A percentile compares a stretch with the other conserved stretches of the same genome.
Conservation (phyloP, 768 basidiomycete genomes). For the Scleroderma citrinum region DNA sequence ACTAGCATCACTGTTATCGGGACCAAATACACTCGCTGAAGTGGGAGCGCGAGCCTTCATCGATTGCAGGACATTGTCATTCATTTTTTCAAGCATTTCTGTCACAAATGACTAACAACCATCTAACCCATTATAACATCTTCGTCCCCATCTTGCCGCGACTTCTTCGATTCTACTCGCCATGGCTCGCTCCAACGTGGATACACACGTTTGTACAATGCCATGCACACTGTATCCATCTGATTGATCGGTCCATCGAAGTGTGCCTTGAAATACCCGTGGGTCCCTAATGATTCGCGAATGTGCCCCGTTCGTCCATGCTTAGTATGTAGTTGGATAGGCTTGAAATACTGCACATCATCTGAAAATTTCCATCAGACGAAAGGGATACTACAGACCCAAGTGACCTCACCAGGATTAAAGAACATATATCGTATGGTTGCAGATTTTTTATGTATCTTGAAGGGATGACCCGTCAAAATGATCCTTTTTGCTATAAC, state of each 20-base stretch:
- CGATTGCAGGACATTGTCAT: no score
- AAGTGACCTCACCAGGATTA: conserved; percentile 55
- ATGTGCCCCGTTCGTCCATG: conserved; percentile 87
- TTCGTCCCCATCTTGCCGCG: not conserved
- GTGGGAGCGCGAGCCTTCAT: no score
- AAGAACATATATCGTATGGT: conserved; percentile 99
- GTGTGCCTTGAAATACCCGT: conserved; percentile 96
- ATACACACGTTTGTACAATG: conserved; percentile 90
- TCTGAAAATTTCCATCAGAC: conserved; percentile 36
- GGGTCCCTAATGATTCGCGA: conserved; percentile 87
- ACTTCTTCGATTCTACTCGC: conserved; percentile 18
- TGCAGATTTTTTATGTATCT: conserved; percentile 94
- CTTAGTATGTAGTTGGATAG: conserved; percentile 90
- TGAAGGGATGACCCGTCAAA: conserved; percentile 94
- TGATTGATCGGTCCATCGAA: conserved; percentile 91
- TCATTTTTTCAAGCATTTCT: not conserved
- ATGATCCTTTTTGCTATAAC: conserved; percentile 92
- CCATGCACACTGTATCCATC: conserved; percentile 97
- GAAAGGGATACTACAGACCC: not conserved
- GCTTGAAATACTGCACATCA: conserved; percentile 89
- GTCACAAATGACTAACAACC: no score
- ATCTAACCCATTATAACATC: conserved; percentile 21
- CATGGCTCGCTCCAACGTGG: conserved; percentile 76
- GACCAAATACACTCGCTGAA: no score
- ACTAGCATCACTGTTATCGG: no score